Percentiles rank a stretch among this genome's conserved stretches.
These are phyloP conservation scores for Dendrobium nobile DNA, from an alignment of 106 monocot species.

Conservation along the genomic window DNA sequence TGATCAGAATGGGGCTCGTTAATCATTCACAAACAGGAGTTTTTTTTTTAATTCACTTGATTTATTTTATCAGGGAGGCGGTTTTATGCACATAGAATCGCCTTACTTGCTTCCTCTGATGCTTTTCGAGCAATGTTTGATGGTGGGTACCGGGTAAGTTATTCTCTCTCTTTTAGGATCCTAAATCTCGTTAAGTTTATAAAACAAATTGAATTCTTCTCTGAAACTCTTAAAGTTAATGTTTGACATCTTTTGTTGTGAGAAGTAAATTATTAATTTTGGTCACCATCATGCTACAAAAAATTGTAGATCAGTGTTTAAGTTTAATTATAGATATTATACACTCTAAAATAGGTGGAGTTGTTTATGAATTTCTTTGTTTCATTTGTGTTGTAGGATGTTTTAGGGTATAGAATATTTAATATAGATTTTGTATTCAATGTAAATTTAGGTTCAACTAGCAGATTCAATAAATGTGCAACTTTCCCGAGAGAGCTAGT, in stretches of 20 bases:
- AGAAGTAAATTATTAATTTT: background rate
- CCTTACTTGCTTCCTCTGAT: constrained; percentile 97
- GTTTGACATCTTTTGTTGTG: background rate
- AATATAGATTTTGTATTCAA: background rate
- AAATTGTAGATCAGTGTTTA: background rate
- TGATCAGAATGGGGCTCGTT: background rate
- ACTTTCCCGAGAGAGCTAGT: background rate
- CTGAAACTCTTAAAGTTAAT: background rate
- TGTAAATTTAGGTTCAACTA: background rate
- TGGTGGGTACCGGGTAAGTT: constrained; percentile 92
- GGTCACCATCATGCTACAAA: background rate
- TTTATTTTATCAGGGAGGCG: constrained; percentile 56
- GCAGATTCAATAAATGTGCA: background rate
- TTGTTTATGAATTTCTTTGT: background rate
- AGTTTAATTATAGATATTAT: background rate
- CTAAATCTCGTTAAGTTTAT: background rate
- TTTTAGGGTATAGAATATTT: background rate
- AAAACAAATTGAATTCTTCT: background rate
- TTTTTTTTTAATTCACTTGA: background rate
- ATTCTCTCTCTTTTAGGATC: background rate
- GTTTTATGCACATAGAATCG: constrained; percentile 94
- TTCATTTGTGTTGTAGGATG: background rate
- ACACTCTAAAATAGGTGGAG: background rate
- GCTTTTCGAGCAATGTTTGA: constrained; percentile 99
- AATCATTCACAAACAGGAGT: background rate